Base-by-base conservation (phyloP, 495 filamentous ascomycete genomes). In the Evernia prunastri region DNA sequence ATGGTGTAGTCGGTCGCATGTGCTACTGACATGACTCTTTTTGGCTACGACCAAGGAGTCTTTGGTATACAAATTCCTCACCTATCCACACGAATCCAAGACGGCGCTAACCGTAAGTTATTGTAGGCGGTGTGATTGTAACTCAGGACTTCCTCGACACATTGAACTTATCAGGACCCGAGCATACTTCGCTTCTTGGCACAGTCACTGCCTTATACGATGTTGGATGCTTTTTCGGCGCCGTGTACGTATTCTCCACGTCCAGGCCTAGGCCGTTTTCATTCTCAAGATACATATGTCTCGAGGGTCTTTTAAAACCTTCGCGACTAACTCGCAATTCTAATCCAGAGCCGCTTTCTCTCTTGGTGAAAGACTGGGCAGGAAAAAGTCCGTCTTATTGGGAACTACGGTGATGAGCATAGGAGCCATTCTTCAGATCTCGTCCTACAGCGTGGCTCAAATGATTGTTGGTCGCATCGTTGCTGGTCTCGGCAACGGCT, bases 201-300 rank as follows among this genome's bases (percentile, higher is more conserved):
- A 87, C 84, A 0, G 78, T 84, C n/a, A 86, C 84, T 12, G 84
- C 85, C 8, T 77, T 87, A 25, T 88, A 88, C 74, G 83, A 86
- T 56, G 73, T 88, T 65, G 51, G 62, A n/a, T 67, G 42, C 53
- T 63, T 63, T 39, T 59, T 67, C 58, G 58, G 59, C n/a, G 64
- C 64, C 15, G 49, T 66, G n/a, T 54, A 54, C 17, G 51, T 43
- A 33, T 43, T 45, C 15, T 29, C 23, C 11, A 6, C 10, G 17
- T 29, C 58, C 8, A 40, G 36, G 29, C n/a, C 15, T 45, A 23
- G 17, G 25, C 29, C n/a, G 25, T 31, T 1, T 17, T 18, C 11
- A 29, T 15, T 17, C 27, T 53, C 27, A 53, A 31, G 25, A 25
- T 13, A 53, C 5, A 13, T 25, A 18, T 2, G 49, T 53, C 49